Conservation (phyloP, 306 rosid species). For the Rubus idaeus region DNA sequence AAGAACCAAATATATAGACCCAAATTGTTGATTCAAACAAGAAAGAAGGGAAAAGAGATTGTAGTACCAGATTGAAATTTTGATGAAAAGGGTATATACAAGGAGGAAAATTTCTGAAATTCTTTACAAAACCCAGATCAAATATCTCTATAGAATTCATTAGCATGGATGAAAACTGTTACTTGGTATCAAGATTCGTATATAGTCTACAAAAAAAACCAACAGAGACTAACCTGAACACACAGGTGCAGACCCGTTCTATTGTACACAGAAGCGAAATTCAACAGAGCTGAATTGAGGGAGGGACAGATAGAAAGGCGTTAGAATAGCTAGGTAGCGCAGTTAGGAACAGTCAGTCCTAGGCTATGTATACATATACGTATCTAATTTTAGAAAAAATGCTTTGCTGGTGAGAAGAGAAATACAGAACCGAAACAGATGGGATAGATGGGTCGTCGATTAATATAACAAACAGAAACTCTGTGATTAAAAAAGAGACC, state of each 20-base stretch:
- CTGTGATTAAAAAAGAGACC: neutral
- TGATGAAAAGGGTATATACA: neutral
- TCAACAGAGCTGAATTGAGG: neutral
- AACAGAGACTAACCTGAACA: neutral
- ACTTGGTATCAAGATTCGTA: neutral
- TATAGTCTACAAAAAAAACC: neutral
- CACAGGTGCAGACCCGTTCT: neutral
- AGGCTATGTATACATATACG: neutral
- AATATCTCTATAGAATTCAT: neutral
- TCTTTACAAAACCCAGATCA: neutral
- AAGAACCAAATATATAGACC: no score
- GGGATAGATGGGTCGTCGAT: neutral
- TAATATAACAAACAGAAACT: neutral
- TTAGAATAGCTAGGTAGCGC: neutral
- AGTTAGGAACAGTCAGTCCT: neutral
- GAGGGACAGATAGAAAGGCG: neutral
- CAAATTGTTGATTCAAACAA: neutral
- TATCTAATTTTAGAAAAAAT: neutral
- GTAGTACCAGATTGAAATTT: neutral
- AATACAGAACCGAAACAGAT: neutral
- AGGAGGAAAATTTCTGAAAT: neutral
- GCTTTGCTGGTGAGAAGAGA: constrained; percentile 2
- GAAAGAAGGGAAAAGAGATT: neutral
- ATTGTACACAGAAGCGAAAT: neutral
- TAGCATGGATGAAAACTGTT: neutral